phyloP scores from a whole-genome alignment of 1,284 basidiomycete species.

The Ustilago bromivora region DNA sequence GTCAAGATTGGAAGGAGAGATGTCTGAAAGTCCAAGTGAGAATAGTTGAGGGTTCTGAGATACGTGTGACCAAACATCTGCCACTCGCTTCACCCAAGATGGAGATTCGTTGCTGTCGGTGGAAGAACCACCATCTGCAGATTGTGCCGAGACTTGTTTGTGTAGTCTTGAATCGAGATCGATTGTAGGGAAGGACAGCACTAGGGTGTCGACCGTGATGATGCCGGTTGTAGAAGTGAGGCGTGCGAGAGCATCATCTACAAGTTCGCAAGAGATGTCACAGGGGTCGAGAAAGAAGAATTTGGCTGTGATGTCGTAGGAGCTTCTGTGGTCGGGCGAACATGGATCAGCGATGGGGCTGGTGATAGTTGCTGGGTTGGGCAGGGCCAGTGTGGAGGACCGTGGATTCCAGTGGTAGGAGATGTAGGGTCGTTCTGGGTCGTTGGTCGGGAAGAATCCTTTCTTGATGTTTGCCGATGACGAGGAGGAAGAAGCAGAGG shows the following conservation, averaged over 20 bases:
- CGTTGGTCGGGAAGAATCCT: conserved; percentile 52
- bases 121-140: conserved; percentile 1
- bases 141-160: conserved; percentile 5
- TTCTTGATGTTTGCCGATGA: conserved; percentile 20
- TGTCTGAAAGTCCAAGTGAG: conserved; percentile 56
- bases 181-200: conserved; percentile 50
- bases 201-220: conserved; percentile 58
- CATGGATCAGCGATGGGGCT: conserved; percentile 59
- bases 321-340: conserved; percentile 46
- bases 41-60: conserved; percentile 54
- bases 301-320: conserved; percentile 64
- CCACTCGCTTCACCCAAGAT: conserved; percentile 14
- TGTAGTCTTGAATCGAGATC: conserved; percentile 42
- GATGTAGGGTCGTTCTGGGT: conserved; percentile 52
- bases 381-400: conserved; percentile 42
- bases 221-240: conserved; percentile 57
- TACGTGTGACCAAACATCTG: conserved; percentile 35
- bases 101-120: not conserved
- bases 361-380: conserved; percentile 55
- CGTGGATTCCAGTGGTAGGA: conserved; percentile 51
- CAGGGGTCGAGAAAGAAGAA: conserved; percentile 57
- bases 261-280: conserved; percentile 26
- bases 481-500: conserved; percentile 17
- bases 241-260: conserved; percentile 58
- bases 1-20: conserved; percentile 38